phyloP scores from a whole-genome alignment of 2,329 filamentous ascomycete species.

The Pochonia chlamydosporia region DNA sequence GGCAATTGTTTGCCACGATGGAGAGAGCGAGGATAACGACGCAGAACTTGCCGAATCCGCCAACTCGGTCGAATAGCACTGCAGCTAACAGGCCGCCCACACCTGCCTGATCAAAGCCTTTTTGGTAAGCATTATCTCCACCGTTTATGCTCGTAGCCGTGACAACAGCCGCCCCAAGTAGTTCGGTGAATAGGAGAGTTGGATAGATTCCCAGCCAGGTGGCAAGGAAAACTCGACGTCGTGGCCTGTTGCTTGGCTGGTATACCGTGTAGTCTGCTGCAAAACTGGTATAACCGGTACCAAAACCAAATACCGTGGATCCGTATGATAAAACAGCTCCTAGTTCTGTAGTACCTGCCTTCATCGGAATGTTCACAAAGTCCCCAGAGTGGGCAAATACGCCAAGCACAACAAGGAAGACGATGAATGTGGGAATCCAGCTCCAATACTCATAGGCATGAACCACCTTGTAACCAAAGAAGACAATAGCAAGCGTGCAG shows the following conservation, averaged over 20 bases:
- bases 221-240: conserved; percentile 56
- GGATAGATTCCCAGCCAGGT: conserved; percentile 63
- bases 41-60: conserved; percentile 68
- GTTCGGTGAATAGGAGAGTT: conserved; percentile 65
- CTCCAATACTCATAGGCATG: conserved; percentile 69
- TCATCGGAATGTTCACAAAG: conserved; percentile 57
- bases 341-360: conserved; percentile 51
- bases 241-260: conserved; percentile 53
- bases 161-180: conserved; percentile 46
- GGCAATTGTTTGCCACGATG: conserved; percentile 66
- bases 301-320: conserved; percentile 66
- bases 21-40: conserved; percentile 59
- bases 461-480: conserved; percentile 71
- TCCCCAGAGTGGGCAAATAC: conserved; percentile 52
- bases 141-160: conserved; percentile 50
- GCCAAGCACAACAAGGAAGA: conserved; percentile 59
- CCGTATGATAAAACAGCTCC: conserved; percentile 63
- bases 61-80: conserved; percentile 52
- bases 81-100: conserved; percentile 63
- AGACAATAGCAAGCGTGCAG: conserved; percentile 60
- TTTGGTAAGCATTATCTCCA: neutral
- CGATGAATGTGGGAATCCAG: conserved; percentile 66
- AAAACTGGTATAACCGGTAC: conserved; percentile 44
- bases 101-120: conserved; percentile 19
- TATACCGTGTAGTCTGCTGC: conserved; percentile 74